Conservation (phyloP, 805 yeast genomes). For the Danielia oregonensis region DNA sequence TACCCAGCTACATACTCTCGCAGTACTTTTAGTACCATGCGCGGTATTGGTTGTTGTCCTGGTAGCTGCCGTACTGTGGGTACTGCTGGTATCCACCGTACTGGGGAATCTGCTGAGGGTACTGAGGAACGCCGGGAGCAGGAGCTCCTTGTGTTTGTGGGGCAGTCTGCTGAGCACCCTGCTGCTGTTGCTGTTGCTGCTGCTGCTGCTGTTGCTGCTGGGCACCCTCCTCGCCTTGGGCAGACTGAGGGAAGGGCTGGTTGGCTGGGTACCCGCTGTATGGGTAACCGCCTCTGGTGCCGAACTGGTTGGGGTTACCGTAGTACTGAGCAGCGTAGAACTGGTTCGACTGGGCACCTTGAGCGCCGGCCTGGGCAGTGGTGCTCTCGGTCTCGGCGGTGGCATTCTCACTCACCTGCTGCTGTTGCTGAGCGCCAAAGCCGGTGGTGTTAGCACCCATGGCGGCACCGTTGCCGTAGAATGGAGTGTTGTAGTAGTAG, state of each 20-base stretch:
- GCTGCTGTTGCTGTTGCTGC: constrained; percentile 22
- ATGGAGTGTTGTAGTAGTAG: constrained; percentile 40
- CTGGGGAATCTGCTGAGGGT: constrained; percentile 40
- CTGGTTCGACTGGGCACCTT: constrained; percentile 14
- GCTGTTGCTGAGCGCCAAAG: constrained; percentile 13
- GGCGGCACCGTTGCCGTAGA: constrained; percentile 32
- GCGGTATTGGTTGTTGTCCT: constrained; percentile 40
- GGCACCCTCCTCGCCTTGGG: constrained; percentile 11
- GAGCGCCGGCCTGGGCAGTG: constrained; percentile 10
- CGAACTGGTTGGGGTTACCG: constrained; percentile 18
- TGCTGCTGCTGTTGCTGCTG: constrained; percentile 12
- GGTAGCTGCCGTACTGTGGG: constrained; percentile 45
- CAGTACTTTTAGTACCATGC: constrained; percentile 36
- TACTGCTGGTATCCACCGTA: constrained; percentile 46
- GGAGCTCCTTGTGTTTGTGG: constrained; percentile 7
- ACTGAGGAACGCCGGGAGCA: constrained; percentile 17
- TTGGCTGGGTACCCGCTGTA: constrained; percentile 17
- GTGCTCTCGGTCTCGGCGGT: constrained; percentile 10
- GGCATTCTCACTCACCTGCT: constrained; percentile 11
- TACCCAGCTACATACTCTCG: neutral
- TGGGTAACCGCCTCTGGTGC: constrained; percentile 21
- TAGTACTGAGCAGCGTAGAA: constrained; percentile 17
- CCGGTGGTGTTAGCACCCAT: constrained; percentile 19
- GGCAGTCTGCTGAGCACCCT: constrained; percentile 19
- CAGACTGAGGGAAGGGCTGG: constrained; percentile 16